These are phyloP conservation scores for Metschnikowia lochheadii DNA, from an alignment of 805 yeast genomes.

Conservation along the genomic window DNA sequence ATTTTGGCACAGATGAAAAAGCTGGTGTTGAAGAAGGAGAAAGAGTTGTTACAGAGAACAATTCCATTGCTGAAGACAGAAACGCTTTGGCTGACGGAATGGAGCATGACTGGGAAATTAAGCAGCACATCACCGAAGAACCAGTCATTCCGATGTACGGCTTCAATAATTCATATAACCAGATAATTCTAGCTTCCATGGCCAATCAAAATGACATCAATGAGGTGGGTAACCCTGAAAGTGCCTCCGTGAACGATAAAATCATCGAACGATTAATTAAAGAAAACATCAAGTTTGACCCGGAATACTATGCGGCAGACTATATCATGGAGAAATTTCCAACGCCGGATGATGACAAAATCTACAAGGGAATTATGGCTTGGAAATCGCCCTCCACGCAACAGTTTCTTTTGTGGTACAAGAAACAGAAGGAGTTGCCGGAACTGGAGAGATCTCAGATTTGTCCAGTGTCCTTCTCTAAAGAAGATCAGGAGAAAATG, in stretches of 20 bases:
- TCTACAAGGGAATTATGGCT: slow-evolving; percentile 40
- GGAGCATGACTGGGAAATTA: slow-evolving; percentile 81
- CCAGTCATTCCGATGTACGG: slow-evolving; percentile 56
- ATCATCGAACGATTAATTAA: slow-evolving; percentile 60
- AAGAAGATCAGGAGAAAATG: slow-evolving; percentile 65
- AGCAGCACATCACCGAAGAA: slow-evolving; percentile 43
- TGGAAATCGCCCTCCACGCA: slow-evolving; percentile 51
- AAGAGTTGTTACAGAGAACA: neutral
- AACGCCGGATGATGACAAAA: slow-evolving; percentile 49
- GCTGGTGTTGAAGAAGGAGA: neutral
- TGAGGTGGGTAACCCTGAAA: slow-evolving; percentile 80
- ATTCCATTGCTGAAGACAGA: slow-evolving; percentile 13
- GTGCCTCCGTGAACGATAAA: slow-evolving; percentile 52
- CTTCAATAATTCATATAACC: slow-evolving; percentile 65
- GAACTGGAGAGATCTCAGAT: slow-evolving; percentile 18
- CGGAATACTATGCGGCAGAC: slow-evolving; percentile 86
- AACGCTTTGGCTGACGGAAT: slow-evolving; percentile 49
- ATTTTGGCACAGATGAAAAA: neutral
- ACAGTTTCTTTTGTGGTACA: slow-evolving; percentile 47
- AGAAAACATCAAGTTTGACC: slow-evolving; percentile 75
- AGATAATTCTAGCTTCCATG: slow-evolving; percentile 58
- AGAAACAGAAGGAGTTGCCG: slow-evolving; percentile 28
- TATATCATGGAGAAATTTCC: slow-evolving; percentile 58
- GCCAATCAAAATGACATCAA: slow-evolving; percentile 88
- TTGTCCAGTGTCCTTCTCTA: slow-evolving; percentile 51